Percentiles rank a stretch among this genome's conserved stretches.
Evolutionary conservation across 2,329 filamentous ascomycete genomes (phyloP).

Genomic region (Fusarium sp.): DNA sequence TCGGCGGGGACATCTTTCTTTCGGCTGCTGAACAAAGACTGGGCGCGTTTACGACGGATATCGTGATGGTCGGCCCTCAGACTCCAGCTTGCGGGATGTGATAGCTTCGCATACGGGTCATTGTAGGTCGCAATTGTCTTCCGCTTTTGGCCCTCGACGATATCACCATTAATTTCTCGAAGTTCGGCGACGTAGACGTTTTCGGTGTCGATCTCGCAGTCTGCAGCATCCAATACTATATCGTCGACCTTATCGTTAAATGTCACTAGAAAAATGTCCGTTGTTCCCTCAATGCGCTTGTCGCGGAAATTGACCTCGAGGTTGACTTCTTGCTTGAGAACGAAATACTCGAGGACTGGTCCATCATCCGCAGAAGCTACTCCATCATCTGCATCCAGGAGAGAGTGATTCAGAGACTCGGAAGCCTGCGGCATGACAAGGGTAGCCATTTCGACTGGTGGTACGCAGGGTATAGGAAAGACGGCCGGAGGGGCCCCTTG

Average conservation of each 20-base stretch:
- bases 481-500: conserved; percentile 43
- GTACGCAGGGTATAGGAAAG: conserved; percentile 36
- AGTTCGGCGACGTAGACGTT: conserved; percentile 63
- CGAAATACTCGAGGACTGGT: conserved; percentile 57
- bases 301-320: conserved; percentile 88
- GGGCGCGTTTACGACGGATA: conserved; percentile 75
- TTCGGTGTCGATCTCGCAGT: conserved; percentile 67
- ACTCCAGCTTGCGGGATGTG: conserved; percentile 69
- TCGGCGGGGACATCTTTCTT: conserved; percentile 66
- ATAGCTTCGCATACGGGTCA: conserved; percentile 75
- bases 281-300: conserved; percentile 79
- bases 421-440: conserved; percentile 36
- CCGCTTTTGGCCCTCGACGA: conserved; percentile 51
- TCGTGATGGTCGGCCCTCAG: conserved; percentile 80
- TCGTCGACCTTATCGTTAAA: conserved; percentile 68
- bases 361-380: conserved; percentile 51
- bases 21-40: conserved; percentile 62
- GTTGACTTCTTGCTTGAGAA: conserved; percentile 88
- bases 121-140: conserved; percentile 59
- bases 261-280: conserved; percentile 81
- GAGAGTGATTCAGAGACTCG: conserved; percentile 42
- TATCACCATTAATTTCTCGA: conserved; percentile 51
- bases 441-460: conserved; percentile 30
- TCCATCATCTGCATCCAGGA: conserved; percentile 49
- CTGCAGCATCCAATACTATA: conserved; percentile 70